Evolutionary conservation across 2,329 filamentous ascomycete species (phyloP).

Genomic region (Shiraia sp.): DNA sequence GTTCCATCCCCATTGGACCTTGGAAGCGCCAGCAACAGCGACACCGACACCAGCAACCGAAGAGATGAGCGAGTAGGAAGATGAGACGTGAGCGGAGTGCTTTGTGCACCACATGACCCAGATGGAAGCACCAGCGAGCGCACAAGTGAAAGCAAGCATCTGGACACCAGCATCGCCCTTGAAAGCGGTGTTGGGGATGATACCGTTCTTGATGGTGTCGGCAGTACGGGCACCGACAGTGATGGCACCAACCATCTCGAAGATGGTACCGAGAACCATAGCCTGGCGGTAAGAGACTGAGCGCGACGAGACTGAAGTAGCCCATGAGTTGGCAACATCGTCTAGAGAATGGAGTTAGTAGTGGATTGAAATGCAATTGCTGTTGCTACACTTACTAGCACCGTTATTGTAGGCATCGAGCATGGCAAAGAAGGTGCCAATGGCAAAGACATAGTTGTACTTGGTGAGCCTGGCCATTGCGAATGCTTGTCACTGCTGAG

Average conservation of each 20-base stretch:
- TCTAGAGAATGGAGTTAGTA: constrained; percentile 51
- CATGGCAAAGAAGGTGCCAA: constrained; percentile 75
- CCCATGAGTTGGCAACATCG: constrained; percentile 85
- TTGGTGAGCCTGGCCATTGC: constrained; percentile 28
- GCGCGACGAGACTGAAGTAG: constrained; percentile 78
- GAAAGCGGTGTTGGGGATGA: constrained; percentile 53
- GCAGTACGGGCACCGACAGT: constrained; percentile 59
- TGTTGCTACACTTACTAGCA: constrained; percentile 62
- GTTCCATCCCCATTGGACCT: no score
- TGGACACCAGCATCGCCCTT: constrained; percentile 53
- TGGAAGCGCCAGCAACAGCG: constrained; percentile 62
- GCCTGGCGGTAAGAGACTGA: constrained; percentile 72
- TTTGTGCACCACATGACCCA: constrained; percentile 84
- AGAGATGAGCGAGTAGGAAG: constrained; percentile 60
- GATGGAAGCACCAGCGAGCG: constrained; percentile 64
- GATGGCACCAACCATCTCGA: constrained; percentile 54
- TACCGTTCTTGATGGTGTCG: constrained; percentile 77
- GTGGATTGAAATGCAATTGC: neutral
- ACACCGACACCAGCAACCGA: constrained; percentile 53
- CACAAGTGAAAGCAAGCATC: constrained; percentile 61
- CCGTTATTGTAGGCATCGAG: constrained; percentile 80
- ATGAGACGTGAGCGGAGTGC: constrained; percentile 68
- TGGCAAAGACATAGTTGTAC: constrained; percentile 73
- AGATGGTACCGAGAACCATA: constrained; percentile 52
- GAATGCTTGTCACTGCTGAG: constrained; percentile 11